Evolutionary conservation across 208 protist genomes (phyloP).

Genomic region (Trypanosoma conorhini): DNA sequence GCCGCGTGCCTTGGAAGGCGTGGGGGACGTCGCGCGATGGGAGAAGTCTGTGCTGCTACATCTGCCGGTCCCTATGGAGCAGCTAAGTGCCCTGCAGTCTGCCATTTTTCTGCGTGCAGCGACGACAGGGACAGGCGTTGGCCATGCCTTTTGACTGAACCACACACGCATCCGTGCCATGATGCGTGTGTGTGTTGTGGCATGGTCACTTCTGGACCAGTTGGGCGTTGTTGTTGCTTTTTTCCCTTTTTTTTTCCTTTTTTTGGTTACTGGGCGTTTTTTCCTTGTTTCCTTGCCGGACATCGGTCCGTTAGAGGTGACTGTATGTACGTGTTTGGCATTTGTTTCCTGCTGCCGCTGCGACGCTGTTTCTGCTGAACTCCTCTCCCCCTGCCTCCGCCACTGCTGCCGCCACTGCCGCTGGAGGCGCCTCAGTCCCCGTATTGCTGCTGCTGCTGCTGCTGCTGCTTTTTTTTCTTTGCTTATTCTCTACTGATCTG

Average conservation of each 20-base stretch:
- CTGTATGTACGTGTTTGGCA: no score
- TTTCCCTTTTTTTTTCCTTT: no score
- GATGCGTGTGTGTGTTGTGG: no score
- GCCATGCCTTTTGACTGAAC: neutral
- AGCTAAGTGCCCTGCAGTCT: conserved; percentile 39
- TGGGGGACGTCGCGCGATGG: conserved; percentile 36
- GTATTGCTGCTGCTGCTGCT: neutral
- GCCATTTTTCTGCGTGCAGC: conserved; percentile 40
- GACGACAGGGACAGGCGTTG: neutral
- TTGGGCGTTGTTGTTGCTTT: no score
- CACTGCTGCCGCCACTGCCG: no score
- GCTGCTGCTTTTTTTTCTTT: neutral
- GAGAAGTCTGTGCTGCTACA: conserved; percentile 36
- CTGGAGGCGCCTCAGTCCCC: no score
- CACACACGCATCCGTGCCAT: neutral
- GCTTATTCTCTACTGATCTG: neutral
- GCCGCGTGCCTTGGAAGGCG: neutral
- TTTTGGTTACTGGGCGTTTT: no score
- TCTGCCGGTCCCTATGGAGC: conserved; percentile 35
- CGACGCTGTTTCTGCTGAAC: no score
- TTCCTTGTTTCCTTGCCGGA: no score
- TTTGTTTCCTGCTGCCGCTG: neutral
- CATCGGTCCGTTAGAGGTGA: no score
- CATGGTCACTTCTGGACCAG: no score
- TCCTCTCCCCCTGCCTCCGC: no score